Percentiles rank a stretch among this genome's conserved stretches.
phyloP scores from a whole-genome alignment of 1,139 yeast species.

The Zygoascus hellenicus region DNA sequence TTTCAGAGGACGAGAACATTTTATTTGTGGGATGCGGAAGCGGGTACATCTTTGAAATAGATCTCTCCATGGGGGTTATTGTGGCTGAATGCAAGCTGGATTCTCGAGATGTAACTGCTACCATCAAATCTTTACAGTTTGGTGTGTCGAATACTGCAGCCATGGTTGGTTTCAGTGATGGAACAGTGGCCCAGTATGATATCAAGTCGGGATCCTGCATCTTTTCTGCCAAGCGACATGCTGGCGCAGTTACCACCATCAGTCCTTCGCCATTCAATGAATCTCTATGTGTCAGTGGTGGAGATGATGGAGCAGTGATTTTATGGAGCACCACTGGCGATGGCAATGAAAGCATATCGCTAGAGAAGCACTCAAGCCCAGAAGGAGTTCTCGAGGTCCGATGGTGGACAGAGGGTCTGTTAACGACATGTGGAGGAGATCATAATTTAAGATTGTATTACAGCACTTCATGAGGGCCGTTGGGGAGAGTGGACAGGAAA shows the following conservation, averaged over 20 bases:
- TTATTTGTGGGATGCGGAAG: slow-evolving; percentile 27
- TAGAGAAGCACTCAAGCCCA: slow-evolving; percentile 8
- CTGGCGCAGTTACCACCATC: slow-evolving; percentile 23
- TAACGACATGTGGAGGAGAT: slow-evolving; percentile 17
- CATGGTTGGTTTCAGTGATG: slow-evolving; percentile 16
- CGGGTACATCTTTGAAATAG: slow-evolving; percentile 24
- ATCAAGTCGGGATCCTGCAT: slow-evolving; percentile 15
- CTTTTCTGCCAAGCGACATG: slow-evolving; percentile 24
- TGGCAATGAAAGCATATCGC: slow-evolving; percentile 5
- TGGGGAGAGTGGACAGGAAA: too few species aligned
- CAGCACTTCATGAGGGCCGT: not conserved
- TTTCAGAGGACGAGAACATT: slow-evolving; percentile 17
- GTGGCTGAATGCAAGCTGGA: slow-evolving; percentile 16
- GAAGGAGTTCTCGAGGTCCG: slow-evolving; percentile 12
- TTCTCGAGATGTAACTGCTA: slow-evolving; percentile 9
- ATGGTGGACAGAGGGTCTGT: slow-evolving; percentile 13
- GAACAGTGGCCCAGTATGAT: slow-evolving; percentile 18
- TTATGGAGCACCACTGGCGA: slow-evolving; percentile 26
- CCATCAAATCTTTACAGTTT: not conserved
- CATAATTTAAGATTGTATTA: slow-evolving; percentile 11
- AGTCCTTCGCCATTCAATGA: slow-evolving; percentile 18
- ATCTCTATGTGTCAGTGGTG: slow-evolving; percentile 24
- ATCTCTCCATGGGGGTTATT: slow-evolving; percentile 24
- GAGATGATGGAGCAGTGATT: slow-evolving; percentile 28
- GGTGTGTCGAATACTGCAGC: slow-evolving; percentile 3